Evolutionary conservation across 768 basidiomycete species (phyloP).

Genomic region (Mrakia blollopis): DNA sequence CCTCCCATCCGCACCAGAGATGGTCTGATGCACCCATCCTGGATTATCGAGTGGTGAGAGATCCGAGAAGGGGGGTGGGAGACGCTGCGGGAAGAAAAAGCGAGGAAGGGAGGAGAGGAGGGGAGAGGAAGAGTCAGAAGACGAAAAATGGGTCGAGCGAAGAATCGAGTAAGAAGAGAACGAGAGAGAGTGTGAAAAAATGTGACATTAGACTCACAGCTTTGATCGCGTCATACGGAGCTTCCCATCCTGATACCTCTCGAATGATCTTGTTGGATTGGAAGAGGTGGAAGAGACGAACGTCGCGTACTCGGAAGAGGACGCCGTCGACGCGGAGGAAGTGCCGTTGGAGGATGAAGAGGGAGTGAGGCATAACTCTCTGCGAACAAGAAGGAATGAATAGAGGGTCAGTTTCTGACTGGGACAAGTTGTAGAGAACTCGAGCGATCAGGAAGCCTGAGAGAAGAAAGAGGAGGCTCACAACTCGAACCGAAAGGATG

Average conservation of each 20-base stretch:
- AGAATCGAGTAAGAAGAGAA: background rate
- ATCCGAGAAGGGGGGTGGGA: conserved; percentile 63
- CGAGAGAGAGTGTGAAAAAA: background rate
- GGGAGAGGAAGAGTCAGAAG: background rate
- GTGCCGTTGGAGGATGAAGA: conserved; percentile 85
- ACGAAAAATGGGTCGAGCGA: background rate
- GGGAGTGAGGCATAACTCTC: conserved; percentile 95
- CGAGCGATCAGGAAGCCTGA: background rate
- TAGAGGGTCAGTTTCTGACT: background rate
- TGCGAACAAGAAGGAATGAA: conserved; percentile 42
- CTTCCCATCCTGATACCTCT: conserved; percentile 86
- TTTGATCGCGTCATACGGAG: conserved; percentile 74
- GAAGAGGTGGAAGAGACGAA: conserved; percentile 83
- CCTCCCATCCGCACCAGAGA: conserved; percentile 46
- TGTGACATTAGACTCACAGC: conserved; percentile 51
- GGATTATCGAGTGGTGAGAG: conserved; percentile 81
- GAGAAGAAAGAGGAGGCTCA: conserved; percentile 48
- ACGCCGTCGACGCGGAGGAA: conserved; percentile 93
- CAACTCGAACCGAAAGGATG: conserved; percentile 74
- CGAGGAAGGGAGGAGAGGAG: background rate
- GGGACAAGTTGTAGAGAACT: background rate
- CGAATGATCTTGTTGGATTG: conserved; percentile 55
- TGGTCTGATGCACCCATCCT: conserved; percentile 57
- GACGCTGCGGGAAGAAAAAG: conserved; percentile 48
- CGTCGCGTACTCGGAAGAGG: conserved; percentile 83